A percentile compares a stretch with the other conserved stretches of the same genome.
Conservation (phyloP, 495 filamentous ascomycete species). For the Viridothelium virens region DNA sequence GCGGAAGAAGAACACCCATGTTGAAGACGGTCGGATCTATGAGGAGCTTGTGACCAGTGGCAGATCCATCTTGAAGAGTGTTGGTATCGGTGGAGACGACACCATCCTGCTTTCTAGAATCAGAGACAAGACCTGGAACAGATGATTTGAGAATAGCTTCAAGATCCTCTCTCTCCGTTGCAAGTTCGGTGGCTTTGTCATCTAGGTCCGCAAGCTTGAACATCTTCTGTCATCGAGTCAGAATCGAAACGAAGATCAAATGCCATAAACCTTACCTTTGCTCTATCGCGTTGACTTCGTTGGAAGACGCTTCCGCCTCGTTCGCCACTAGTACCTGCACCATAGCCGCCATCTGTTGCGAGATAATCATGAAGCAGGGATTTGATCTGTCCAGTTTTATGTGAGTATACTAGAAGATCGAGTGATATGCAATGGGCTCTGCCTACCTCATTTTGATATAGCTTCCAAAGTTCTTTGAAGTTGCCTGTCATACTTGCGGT, state of each 20-base stretch:
- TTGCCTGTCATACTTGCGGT: constrained; percentile 57
- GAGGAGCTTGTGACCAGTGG: constrained; percentile 73
- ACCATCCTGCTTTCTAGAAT: constrained; percentile 50
- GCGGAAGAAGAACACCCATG: constrained; percentile 86
- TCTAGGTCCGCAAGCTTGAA: constrained; percentile 88
- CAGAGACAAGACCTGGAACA: constrained; percentile 85
- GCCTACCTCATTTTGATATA: constrained; percentile 67
- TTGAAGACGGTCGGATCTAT: constrained; percentile 97
- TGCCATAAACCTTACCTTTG: constrained; percentile 41
- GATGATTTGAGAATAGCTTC: constrained; percentile 83
- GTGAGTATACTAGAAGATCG: neutral
- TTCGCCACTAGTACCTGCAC: constrained; percentile 41
- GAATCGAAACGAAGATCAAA: neutral
- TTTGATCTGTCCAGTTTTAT: constrained; percentile 53
- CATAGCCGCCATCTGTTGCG: constrained; percentile 69
- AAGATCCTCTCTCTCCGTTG: constrained; percentile 78
- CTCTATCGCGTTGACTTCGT: constrained; percentile 58
- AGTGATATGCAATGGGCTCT: neutral
- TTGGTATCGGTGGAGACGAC: constrained; percentile 32
- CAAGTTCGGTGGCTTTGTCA: constrained; percentile 60
- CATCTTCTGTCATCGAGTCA: constrained; percentile 46
- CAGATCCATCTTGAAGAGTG: constrained; percentile 49
- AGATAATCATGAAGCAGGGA: constrained; percentile 94
- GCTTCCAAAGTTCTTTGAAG: constrained; percentile 91
- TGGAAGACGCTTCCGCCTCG: constrained; percentile 51